Evolutionary conservation across 2,329 filamentous ascomycete genomes (phyloP).

Genomic region (Pseudogymnoascus sp.): DNA sequence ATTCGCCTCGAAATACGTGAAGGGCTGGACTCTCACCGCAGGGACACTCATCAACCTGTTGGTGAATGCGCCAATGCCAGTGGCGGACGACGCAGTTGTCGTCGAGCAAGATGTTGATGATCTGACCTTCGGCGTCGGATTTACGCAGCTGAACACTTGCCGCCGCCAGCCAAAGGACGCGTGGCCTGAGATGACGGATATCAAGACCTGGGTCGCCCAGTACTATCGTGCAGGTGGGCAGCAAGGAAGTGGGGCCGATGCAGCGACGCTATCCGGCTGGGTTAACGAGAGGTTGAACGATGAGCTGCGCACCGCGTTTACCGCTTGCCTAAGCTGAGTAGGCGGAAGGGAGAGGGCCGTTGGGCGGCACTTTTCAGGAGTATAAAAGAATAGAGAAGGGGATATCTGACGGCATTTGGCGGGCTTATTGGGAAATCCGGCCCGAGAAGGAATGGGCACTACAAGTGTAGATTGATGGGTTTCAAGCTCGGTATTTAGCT

Average conservation of each 20-base stretch:
- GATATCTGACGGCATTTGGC: background rate
- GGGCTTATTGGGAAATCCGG: background rate
- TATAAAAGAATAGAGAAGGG: background rate
- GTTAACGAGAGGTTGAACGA: conserved; percentile 1
- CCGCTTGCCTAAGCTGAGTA: background rate
- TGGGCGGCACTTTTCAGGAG: background rate
- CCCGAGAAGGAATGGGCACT: background rate
- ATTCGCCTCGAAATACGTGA: conserved; percentile 74
- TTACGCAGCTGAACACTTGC: conserved; percentile 88
- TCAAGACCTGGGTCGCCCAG: conserved; percentile 65
- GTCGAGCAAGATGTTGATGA: conserved; percentile 90
- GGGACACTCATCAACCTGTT: conserved; percentile 83
- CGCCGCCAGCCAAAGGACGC: conserved; percentile 67
- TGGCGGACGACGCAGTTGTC: conserved; percentile 67
- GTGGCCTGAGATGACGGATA: conserved; percentile 76
- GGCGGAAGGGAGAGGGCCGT: background rate
- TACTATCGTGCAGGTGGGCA: conserved; percentile 18
- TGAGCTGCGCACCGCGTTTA: background rate
- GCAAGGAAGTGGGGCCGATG: background rate
- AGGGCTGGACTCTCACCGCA: conserved; percentile 87
- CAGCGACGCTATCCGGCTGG: background rate
- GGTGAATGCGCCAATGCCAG: conserved; percentile 69
- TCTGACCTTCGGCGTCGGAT: conserved; percentile 88
- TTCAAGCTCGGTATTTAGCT: background rate
- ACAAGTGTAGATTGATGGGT: conserved; percentile 1